phyloP scores from a whole-genome alignment of 257 asterid genomes.

The Solanum chilense region DNA sequence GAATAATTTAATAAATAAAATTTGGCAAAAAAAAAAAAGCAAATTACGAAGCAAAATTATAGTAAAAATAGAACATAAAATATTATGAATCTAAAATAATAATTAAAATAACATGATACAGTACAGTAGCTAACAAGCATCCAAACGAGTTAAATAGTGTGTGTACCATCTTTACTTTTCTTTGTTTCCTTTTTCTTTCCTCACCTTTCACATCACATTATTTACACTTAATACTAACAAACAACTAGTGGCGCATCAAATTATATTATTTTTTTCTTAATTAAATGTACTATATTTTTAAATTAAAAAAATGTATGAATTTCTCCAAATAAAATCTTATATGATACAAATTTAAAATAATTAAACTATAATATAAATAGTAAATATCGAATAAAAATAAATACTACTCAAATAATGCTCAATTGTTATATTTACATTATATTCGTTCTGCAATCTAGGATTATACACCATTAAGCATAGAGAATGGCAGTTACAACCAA shows the following conservation, averaged over 20 bases:
- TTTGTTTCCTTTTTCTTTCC: background rate
- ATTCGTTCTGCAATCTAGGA: background rate
- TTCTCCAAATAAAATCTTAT: fast-evolving
- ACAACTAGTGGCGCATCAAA: background rate
- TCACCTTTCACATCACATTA: background rate
- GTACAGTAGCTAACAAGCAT: background rate
- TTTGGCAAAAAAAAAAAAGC: too few relatives aligned
- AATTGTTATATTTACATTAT: background rate
- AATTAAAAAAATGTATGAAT: too few relatives aligned
- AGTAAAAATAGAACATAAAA: too few relatives aligned
- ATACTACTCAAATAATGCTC: background rate
- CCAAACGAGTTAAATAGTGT: background rate
- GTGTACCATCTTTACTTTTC: background rate
- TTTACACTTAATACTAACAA: background rate
- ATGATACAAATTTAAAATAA: too few relatives aligned
- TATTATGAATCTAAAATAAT: too few relatives aligned
- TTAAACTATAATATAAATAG: too few relatives aligned
- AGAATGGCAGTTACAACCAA: background rate
- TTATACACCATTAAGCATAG: background rate
- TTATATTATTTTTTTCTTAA: too few relatives aligned
- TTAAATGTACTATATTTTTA: too few relatives aligned
- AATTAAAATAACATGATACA: background rate
- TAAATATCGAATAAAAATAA: too few relatives aligned
- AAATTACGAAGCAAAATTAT: too few relatives aligned
- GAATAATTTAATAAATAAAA: too few relatives aligned